Evolutionary conservation across 2,329 filamentous ascomycete species (phyloP), one percentile per base, ranked within the genome.

Genomic region (Penicillium verrucosum): DNA sequence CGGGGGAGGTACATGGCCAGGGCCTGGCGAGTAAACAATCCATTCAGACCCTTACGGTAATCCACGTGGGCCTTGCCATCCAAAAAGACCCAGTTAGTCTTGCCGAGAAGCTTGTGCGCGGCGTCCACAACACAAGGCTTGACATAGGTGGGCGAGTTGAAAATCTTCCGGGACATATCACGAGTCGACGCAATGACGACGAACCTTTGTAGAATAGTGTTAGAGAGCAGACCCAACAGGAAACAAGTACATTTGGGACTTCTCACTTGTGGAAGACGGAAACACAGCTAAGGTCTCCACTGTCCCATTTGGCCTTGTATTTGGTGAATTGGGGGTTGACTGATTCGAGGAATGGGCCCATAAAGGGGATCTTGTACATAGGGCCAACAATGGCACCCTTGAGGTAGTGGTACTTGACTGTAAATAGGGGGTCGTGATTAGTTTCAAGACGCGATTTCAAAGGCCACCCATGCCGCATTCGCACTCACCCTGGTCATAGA

Each of bases 261-360:
- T 51, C 86, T 66, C 84, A 96, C 91, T 97, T 99, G 85, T 99
- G 94, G 81, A 99, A 99, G 69, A 99, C 92, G 2, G 92, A 97
- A 60, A 99, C 94, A 72, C 94, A 99, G 81, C 92, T 97, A 66
- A 99, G 81, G 46, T 90, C 88, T 45, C 90, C 94, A 70, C 91
- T 96, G 68, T 83, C 76, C 94, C 94, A 99, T 82, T 97, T 97
- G 59, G 83, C 87, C 74, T 92, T 84, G 79, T 99, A 99, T 70
- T 92, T 85, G 59, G 88, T 86, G 73, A 97, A 97, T 70, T 93
- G 90, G 56, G 94, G 94, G 75, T 96, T 87, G 68, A 97, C 81
- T 29, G 92, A 96, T 71, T 97, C 81, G 56, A 97, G 82, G 76
- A 99, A 97, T 5, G 94, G 93, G n/a, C 94, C 94, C 74, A 97